phyloP scores from a whole-genome alignment of 768 basidiomycete species.

The Nevesoporus exiguus region DNA sequence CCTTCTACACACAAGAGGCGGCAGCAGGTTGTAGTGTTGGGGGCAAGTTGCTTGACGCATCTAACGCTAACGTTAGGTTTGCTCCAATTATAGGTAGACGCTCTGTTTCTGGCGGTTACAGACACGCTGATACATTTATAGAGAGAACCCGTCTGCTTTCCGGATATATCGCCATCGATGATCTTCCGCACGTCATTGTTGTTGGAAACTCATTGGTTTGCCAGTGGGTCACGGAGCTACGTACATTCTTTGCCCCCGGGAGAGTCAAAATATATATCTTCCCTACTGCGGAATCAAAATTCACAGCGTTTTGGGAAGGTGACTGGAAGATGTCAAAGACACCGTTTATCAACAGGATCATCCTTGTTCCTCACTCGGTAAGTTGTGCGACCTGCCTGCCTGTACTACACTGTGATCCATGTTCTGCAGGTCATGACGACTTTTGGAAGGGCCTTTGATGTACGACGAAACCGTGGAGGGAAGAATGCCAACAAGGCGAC shows the following conservation, averaged over 20 bases:
- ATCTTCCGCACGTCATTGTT: constrained; percentile 3
- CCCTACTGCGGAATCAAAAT: constrained; percentile 2
- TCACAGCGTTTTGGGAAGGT: constrained; percentile 4
- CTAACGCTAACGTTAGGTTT: neutral
- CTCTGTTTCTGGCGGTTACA: neutral
- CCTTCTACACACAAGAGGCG: constrained; percentile 4
- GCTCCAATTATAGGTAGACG: constrained; percentile 1
- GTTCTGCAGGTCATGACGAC: constrained; percentile 6
- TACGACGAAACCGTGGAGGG: neutral
- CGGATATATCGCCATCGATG: neutral
- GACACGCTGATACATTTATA: too few species aligned
- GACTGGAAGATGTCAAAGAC: constrained; percentile 6
- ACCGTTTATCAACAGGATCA: constrained; percentile 1
- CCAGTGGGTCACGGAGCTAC: constrained; percentile 1
- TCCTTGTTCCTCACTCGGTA: constrained; percentile 6
- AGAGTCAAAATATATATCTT: constrained; percentile 4
- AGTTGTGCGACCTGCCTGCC: neutral
- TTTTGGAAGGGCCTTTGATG: constrained; percentile 5
- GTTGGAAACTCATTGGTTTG: constrained; percentile 4
- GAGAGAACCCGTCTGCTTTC: too few species aligned
- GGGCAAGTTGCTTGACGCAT: neutral
- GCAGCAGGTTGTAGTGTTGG: neutral
- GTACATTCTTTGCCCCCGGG: constrained; percentile 3
- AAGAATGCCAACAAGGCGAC: constrained; percentile 4
- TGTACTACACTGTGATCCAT: neutral